These are phyloP conservation scores for Cardamine resedifolia DNA, from an alignment of 345 rosid genomes.

Conservation along the genomic window DNA sequence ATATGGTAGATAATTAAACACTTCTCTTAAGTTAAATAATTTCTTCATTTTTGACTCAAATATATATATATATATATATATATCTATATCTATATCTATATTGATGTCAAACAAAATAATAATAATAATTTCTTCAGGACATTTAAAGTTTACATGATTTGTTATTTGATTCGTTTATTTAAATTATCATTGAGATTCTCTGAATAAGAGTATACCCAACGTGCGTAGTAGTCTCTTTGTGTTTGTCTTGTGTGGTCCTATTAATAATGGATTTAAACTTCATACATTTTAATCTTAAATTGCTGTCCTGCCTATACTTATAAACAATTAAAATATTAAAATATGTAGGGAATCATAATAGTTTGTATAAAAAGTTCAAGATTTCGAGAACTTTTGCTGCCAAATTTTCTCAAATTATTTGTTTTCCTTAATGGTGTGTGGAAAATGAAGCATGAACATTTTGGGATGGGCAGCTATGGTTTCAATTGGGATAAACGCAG, in stretches of 20 bases:
- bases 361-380: neutral
- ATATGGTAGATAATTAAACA: slow-evolving; percentile 50
- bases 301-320: neutral
- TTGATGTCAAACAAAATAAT: too few species aligned
- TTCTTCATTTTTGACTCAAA: too few species aligned
- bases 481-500: slow-evolving; percentile 76
- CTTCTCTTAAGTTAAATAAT: neutral
- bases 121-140: too few species aligned
- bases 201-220: slow-evolving; percentile 11
- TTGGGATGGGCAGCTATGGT: slow-evolving; percentile 90
- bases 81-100: too few species aligned
- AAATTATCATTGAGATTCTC: neutral
- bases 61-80: too few species aligned
- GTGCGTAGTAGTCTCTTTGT: slow-evolving; percentile 21
- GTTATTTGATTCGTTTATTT: neutral
- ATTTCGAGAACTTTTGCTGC: neutral
- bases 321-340: neutral
- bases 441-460: slow-evolving; percentile 55
- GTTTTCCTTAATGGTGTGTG: neutral
- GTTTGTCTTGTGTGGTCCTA: neutral
- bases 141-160: neutral
- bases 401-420: neutral
- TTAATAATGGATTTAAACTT: neutral
- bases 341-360: neutral
- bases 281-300: neutral